Percentiles rank a stretch among this genome's conserved stretches.
These are phyloP conservation scores for Saksenaea vasiformis DNA, from an alignment of 371 early-diverging fungal genomes.

Conservation along the genomic window DNA sequence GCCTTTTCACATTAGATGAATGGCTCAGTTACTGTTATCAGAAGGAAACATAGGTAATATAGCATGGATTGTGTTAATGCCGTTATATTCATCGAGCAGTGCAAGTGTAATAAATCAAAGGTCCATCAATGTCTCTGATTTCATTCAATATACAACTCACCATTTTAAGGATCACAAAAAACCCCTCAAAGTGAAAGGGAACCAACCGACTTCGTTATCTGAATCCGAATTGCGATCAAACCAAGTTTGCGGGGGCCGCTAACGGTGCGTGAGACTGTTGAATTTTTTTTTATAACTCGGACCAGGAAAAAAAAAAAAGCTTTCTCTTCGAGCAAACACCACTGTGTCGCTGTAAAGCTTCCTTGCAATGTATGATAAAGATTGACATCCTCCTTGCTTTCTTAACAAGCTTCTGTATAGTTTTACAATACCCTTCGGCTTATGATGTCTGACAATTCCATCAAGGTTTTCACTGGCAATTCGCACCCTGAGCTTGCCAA, in stretches of 20 bases:
- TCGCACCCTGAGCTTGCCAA: constrained; percentile 92
- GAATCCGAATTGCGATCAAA: background rate
- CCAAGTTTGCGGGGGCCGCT: no score
- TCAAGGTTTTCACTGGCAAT: constrained; percentile 97
- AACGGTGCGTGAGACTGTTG: background rate
- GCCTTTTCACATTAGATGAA: no score
- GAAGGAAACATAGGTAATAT: no score
- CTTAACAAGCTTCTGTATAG: background rate
- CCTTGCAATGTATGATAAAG: background rate
- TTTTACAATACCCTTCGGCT: constrained; percentile 1
- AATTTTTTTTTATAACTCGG: constrained; percentile 8
- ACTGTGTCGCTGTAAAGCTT: background rate
- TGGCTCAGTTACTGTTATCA: no score
- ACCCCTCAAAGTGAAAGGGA: no score
- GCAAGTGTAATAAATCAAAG: no score
- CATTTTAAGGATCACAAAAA: no score
- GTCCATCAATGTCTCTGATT: no score
- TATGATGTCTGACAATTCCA: constrained; percentile 51
- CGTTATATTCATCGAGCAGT: no score
- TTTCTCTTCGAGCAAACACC: background rate
- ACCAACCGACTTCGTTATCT: background rate
- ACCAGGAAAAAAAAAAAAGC: background rate
- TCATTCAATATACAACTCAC: no score
- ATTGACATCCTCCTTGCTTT: background rate
- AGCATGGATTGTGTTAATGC: no score